A percentile compares a stretch with the other conserved stretches of the same genome.
phyloP scores from a whole-genome alignment of 2,329 filamentous ascomycete species.

The Alternaria burnsii region DNA sequence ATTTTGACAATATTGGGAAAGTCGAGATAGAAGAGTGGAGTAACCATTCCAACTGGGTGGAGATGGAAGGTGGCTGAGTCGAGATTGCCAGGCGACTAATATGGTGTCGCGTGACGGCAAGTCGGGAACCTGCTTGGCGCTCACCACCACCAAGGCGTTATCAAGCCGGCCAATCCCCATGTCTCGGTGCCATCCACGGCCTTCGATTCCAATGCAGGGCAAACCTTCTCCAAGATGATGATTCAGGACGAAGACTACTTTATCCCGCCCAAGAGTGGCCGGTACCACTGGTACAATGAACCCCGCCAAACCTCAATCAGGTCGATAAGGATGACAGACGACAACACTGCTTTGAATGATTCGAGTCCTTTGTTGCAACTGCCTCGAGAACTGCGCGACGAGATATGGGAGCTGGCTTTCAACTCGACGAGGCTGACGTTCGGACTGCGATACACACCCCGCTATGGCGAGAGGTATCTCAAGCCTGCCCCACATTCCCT shows the following conservation, averaged over 20 bases:
- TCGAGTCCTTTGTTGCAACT: conserved; percentile 17
- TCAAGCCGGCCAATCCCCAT: conserved; percentile 19
- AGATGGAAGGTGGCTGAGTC: conserved; percentile 23
- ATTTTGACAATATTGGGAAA: conserved; percentile 21
- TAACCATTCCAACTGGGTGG: conserved; percentile 17
- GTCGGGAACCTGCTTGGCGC: conserved; percentile 13
- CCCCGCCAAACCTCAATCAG: conserved; percentile 5
- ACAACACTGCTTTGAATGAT: conserved; percentile 8
- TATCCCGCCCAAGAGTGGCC: conserved; percentile 11
- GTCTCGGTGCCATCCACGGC: conserved; percentile 6
- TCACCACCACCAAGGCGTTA: conserved; percentile 15
- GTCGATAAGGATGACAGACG: conserved; percentile 10
- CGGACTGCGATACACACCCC: conserved; percentile 22
- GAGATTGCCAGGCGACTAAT: conserved; percentile 18
- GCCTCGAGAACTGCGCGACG: conserved; percentile 23
- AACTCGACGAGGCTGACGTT: conserved; percentile 26
- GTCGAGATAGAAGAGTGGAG: conserved; percentile 19
- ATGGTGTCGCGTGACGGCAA: conserved; percentile 18
- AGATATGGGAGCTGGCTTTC: conserved; percentile 23
- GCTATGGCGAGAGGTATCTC: conserved; percentile 22
- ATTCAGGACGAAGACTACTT: conserved; percentile 21
- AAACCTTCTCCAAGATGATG: conserved; percentile 17
- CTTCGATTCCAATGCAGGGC: conserved; percentile 13
- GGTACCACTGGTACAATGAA: conserved; percentile 18
- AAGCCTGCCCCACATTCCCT: conserved; percentile 23